Evolutionary conservation across 2,329 filamentous ascomycete species (phyloP).

Genomic region (Epichloe baconii): DNA sequence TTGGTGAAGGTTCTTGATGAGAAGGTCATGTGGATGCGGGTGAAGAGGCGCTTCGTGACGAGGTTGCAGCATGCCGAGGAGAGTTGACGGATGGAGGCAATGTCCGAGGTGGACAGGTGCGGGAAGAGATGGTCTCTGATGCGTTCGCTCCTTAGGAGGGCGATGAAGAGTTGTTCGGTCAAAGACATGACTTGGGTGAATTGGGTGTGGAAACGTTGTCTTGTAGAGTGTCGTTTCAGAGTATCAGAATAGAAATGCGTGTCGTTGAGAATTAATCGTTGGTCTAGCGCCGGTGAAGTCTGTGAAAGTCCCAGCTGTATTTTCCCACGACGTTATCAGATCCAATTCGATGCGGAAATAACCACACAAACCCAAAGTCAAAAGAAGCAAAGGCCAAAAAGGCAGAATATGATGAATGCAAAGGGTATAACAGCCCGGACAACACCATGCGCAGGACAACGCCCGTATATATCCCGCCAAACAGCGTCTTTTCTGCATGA

Average conservation of each 20-base stretch:
- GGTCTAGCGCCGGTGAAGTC: not conserved
- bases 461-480: not conserved
- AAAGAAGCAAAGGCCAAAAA: not conserved
- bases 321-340: not conserved
- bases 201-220: no score
- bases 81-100: conserved; percentile 50
- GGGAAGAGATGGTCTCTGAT: conserved; percentile 38
- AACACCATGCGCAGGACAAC: not conserved
- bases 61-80: conserved; percentile 59
- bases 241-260: no score
- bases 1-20: conserved; percentile 64
- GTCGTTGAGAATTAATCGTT: not conserved
- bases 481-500: not conserved
- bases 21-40: conserved; percentile 57
- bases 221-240: no score
- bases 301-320: no score
- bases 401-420: not conserved
- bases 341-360: not conserved
- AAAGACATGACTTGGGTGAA: conserved; percentile 21
- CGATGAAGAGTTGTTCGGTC: conserved; percentile 36
- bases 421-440: not conserved
- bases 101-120: conserved; percentile 34
- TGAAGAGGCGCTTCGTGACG: conserved; percentile 56
- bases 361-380: not conserved
- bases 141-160: conserved; percentile 39